Evolutionary conservation across 805 yeast genomes (phyloP).

Genomic region (Danielia reshetovae): DNA sequence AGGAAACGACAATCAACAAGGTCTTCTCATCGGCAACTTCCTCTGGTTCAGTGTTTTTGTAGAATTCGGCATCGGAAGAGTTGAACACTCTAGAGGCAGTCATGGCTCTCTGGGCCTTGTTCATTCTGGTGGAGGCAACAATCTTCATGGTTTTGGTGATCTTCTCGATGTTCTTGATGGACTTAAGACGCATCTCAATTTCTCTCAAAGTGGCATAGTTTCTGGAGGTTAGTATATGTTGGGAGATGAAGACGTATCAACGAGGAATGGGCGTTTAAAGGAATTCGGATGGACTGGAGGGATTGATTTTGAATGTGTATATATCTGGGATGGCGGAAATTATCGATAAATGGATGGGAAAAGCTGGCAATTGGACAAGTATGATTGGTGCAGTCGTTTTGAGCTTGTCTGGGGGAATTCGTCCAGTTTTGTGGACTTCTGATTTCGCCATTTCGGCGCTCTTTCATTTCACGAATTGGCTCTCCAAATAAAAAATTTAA

Average conservation of each 20-base stretch:
- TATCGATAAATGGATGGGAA: not conserved
- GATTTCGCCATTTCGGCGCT: no score
- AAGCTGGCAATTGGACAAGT: no score
- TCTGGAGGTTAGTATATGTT: conserved; percentile 44
- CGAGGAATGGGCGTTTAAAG: no score
- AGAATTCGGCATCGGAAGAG: conserved; percentile 75
- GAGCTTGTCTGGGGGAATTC: no score
- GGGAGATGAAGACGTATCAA: not conserved
- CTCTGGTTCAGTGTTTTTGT: conserved; percentile 75
- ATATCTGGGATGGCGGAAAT: not conserved
- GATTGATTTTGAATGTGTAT: not conserved
- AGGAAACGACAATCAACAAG: conserved; percentile 71
- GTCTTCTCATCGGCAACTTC: conserved; percentile 56
- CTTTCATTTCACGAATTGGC: no score
- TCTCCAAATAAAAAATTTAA: no score
- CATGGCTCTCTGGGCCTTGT: conserved; percentile 95
- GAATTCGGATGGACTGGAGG: not conserved
- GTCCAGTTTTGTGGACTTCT: no score
- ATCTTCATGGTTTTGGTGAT: conserved; percentile 99
- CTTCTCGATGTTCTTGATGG: conserved; percentile 98
- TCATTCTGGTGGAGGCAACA: conserved; percentile 96
- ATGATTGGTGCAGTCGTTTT: no score
- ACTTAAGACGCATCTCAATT: conserved; percentile 95
- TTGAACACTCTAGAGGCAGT: conserved; percentile 80
- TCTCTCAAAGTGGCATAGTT: conserved; percentile 98